Evolutionary conservation across 2,329 filamentous ascomycete genomes (phyloP).

Genomic region (Dactylonectria macrodidyma): DNA sequence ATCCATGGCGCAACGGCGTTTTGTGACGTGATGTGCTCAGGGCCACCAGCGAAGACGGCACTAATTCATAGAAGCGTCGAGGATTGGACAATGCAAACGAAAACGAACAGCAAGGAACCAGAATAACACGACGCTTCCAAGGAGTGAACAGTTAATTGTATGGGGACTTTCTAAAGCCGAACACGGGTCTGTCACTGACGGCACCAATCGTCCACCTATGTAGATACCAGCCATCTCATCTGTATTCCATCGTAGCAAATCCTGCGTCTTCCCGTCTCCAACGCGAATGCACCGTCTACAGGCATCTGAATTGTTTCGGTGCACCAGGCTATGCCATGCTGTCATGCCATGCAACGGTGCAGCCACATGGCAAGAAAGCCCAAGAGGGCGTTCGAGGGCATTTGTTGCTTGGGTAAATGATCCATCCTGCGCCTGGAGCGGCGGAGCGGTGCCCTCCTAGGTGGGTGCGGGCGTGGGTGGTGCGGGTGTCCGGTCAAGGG

Average conservation of each 20-base stretch:
- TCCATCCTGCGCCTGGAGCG: not conserved
- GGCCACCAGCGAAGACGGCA: not conserved
- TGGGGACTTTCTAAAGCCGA: conserved; percentile 4
- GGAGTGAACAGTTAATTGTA: not conserved
- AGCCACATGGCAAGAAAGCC: not conserved
- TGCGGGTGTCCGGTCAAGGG: not conserved
- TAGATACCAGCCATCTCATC: not conserved
- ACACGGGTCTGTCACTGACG: conserved; percentile 1
- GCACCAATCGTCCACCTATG: not conserved
- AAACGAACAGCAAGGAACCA: not conserved
- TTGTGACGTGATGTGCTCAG: not conserved
- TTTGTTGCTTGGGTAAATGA: no score
- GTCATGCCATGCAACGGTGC: not conserved
- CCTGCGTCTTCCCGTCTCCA: not conserved
- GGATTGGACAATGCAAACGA: not conserved
- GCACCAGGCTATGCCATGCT: not conserved
- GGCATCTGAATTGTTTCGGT: conserved; percentile 2
- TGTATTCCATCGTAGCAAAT: no score
- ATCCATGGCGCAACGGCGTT: not conserved
- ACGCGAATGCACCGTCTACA: not conserved
- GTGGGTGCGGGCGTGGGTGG: not conserved
- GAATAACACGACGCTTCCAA: not conserved
- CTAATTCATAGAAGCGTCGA: not conserved
- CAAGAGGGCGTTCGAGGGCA: not conserved
- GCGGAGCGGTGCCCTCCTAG: not conserved